These are phyloP conservation scores for Moesziomyces aphidis DNA, from an alignment of 1,284 basidiomycete genomes.

Conservation along the genomic window DNA sequence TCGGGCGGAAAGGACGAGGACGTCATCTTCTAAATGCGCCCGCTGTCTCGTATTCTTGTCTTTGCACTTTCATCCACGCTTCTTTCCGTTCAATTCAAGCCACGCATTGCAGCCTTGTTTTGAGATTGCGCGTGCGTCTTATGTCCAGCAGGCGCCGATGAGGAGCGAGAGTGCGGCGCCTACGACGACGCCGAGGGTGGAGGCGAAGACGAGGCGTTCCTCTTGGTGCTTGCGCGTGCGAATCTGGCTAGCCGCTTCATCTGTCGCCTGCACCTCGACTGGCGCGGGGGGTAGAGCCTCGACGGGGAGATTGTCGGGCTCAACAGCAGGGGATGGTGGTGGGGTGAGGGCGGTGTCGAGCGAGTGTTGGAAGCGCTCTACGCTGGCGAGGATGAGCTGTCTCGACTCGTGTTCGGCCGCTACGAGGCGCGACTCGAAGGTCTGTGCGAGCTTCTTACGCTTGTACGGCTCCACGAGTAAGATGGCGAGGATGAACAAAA, in stretches of 20 bases:
- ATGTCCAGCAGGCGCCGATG: slow-evolving; percentile 38
- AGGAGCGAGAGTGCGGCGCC: slow-evolving; percentile 38
- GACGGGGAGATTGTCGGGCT: background rate
- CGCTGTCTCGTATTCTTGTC: background rate
- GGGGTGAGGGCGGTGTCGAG: slow-evolving; percentile 10
- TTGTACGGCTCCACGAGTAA: slow-evolving; percentile 67
- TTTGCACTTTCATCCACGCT: background rate
- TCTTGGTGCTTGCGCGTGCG: slow-evolving; percentile 10
- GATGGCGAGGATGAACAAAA: slow-evolving; percentile 63
- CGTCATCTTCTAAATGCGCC: slow-evolving; percentile 62
- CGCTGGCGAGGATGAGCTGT: slow-evolving; percentile 35
- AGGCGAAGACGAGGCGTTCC: slow-evolving; percentile 37
- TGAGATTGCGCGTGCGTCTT: too few species aligned
- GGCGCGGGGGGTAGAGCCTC: background rate
- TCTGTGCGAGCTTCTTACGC: slow-evolving; percentile 61
- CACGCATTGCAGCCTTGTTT: background rate
- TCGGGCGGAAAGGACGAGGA: slow-evolving; percentile 65
- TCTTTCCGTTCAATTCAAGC: too few species aligned
- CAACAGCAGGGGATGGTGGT: background rate
- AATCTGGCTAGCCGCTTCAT: background rate
- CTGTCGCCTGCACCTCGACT: too few species aligned
- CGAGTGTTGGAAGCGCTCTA: slow-evolving; percentile 40
- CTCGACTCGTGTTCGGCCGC: slow-evolving; percentile 51
- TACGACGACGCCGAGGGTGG: slow-evolving; percentile 39
- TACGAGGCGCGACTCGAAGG: slow-evolving; percentile 59